phyloP scores from a whole-genome alignment of 352 stramenopile genomes.

The Phytophthora hibernalis region DNA sequence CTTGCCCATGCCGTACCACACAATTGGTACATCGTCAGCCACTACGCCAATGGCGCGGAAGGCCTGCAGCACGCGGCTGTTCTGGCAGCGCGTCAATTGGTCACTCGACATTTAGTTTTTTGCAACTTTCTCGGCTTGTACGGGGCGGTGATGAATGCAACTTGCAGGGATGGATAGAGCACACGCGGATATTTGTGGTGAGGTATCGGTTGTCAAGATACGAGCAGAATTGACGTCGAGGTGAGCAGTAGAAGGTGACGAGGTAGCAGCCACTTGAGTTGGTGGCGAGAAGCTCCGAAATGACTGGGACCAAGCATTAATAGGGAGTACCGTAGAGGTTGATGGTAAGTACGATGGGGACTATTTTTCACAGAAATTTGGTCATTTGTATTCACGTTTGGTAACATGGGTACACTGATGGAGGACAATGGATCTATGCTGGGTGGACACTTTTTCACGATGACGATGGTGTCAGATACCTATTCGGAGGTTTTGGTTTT shows the following conservation, averaged over 20 bases:
- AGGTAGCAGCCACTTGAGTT: constrained; percentile 16
- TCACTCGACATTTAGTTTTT: constrained; percentile 33
- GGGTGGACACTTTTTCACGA: neutral
- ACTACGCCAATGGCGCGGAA: constrained; percentile 93
- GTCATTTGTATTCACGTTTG: neutral
- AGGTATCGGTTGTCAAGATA: neutral
- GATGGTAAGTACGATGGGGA: neutral
- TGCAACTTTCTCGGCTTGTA: constrained; percentile 12
- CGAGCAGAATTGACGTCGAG: constrained; percentile 12
- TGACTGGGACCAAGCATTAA: constrained; percentile 57
- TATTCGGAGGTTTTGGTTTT: constrained; percentile 35
- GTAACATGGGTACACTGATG: constrained; percentile 15
- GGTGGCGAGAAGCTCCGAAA: constrained; percentile 38
- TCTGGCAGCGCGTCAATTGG: constrained; percentile 61
- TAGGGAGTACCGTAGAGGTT: neutral
- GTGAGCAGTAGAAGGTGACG: constrained; percentile 1
- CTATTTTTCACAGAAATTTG: constrained; percentile 1
- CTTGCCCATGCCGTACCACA: constrained; percentile 88
- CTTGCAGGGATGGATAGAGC: constrained; percentile 9
- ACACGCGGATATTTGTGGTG: constrained; percentile 8
- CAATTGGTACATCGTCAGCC: constrained; percentile 86
- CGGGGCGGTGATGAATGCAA: constrained; percentile 10
- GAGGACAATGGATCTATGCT: constrained; percentile 21
- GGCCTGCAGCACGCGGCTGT: constrained; percentile 82
- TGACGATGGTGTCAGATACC: constrained; percentile 1